Percentiles rank a stretch among this genome's conserved stretches.
phyloP scores from a whole-genome alignment of 2,329 filamentous ascomycete species.

The Ophiocordyceps polyrhachis-furcata region DNA sequence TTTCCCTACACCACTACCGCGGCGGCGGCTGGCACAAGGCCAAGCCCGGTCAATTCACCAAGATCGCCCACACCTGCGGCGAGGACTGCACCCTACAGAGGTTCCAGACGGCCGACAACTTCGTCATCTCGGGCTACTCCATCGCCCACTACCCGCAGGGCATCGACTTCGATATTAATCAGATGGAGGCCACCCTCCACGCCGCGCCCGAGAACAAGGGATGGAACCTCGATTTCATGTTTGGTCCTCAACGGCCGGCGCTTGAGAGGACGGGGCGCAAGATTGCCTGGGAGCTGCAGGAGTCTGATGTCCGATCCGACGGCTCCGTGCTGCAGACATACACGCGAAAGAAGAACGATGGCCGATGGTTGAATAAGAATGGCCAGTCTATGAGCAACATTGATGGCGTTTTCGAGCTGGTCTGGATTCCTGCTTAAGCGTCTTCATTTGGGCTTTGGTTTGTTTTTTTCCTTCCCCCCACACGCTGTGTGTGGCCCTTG shows the following conservation, averaged over 20 bases:
- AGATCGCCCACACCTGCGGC: constrained; percentile 39
- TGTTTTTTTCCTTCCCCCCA: neutral
- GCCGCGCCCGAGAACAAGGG: constrained; percentile 25
- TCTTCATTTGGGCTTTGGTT: neutral
- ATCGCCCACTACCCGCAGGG: constrained; percentile 36
- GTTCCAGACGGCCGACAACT: constrained; percentile 34
- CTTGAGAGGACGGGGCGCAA: constrained; percentile 30
- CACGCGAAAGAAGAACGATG: constrained; percentile 31
- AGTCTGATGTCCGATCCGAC: constrained; percentile 26
- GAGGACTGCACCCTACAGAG: constrained; percentile 40
- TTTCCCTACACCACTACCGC: constrained; percentile 47
- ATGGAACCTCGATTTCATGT: constrained; percentile 31
- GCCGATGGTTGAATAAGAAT: constrained; percentile 29
- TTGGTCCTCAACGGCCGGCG: constrained; percentile 28
- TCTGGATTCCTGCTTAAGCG: constrained; percentile 26
- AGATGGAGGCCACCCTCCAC: constrained; percentile 33
- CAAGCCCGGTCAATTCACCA: constrained; percentile 34
- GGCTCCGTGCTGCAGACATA: constrained; percentile 34
- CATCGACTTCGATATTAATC: constrained; percentile 28
- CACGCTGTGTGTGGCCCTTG: neutral
- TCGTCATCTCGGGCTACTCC: constrained; percentile 40
- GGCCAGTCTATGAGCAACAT: constrained; percentile 29
- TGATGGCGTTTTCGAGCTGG: constrained; percentile 36
- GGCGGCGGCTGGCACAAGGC: constrained; percentile 35
- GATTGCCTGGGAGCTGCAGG: constrained; percentile 34